Evolutionary conservation across 345 rosid species (phyloP).

Genomic region (Adansonia digitata): DNA sequence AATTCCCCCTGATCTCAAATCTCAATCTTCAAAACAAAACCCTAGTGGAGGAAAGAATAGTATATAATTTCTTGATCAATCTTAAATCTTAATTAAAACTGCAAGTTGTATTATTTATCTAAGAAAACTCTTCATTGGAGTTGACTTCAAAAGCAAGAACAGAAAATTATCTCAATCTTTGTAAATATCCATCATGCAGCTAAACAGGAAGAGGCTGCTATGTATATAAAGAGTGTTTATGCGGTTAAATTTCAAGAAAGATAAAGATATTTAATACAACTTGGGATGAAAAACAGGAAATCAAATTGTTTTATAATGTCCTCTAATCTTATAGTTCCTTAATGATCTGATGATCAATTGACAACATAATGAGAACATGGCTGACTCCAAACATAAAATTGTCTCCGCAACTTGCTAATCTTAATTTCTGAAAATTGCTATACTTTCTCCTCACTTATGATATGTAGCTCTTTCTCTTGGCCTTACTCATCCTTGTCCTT

Average conservation of each 20-base stretch:
- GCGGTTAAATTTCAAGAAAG: neutral
- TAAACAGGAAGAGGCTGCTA: neutral
- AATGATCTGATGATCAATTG: neutral
- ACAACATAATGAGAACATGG: slow-evolving; percentile 14
- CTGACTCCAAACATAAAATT: neutral
- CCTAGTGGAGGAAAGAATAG: neutral
- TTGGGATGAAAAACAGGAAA: neutral
- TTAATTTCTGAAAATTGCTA: neutral
- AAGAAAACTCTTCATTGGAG: neutral
- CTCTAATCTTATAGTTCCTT: neutral
- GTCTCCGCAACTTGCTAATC: slow-evolving; percentile 16
- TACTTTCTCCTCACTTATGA: too few relatives aligned
- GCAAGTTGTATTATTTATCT: neutral
- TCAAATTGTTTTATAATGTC: neutral
- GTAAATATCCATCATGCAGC: neutral
- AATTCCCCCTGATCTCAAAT: neutral
- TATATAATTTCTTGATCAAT: neutral
- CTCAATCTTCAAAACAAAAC: neutral
- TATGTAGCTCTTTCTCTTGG: slow-evolving; percentile 3
- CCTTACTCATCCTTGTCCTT: neutral
- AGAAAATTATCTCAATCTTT: neutral
- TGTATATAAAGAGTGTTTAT: neutral
- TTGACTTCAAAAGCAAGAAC: neutral
- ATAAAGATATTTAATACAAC: neutral
- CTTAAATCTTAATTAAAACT: neutral